These are phyloP conservation scores for Eucalyptus regnans DNA, from an alignment of 345 rosid genomes.

Conservation along the genomic window DNA sequence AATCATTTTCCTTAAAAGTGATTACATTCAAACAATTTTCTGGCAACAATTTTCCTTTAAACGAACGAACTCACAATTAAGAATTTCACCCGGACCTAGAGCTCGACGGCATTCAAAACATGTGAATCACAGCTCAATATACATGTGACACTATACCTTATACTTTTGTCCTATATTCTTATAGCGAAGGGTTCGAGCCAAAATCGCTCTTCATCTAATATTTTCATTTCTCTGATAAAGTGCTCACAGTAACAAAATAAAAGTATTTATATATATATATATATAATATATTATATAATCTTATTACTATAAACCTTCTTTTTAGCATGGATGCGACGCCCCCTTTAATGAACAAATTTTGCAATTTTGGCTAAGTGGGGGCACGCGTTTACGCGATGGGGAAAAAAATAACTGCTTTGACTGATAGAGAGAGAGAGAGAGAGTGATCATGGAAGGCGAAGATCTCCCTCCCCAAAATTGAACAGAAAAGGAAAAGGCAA, in stretches of 20 bases:
- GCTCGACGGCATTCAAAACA: background rate
- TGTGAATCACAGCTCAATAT: background rate
- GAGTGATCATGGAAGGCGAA: background rate
- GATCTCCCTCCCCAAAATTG: background rate
- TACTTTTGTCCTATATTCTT: background rate
- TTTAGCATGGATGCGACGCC: background rate
- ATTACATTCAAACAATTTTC: background rate
- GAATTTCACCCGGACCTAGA: background rate
- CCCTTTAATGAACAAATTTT: background rate
- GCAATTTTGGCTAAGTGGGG: background rate
- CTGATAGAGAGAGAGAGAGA: background rate
- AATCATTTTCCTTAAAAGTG: too few relatives aligned
- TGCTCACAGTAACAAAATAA: too few relatives aligned
- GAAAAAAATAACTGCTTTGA: background rate
- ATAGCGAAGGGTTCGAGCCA: rapidly evolving
- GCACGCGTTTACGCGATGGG: background rate
- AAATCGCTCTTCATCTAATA: too few relatives aligned
- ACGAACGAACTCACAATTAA: too few relatives aligned
- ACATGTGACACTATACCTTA: background rate
- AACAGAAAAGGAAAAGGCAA: too few relatives aligned
- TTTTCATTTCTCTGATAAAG: too few relatives aligned
- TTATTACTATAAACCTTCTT: background rate
- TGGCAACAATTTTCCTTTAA: background rate
- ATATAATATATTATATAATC: too few relatives aligned
- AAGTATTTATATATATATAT: too few relatives aligned